Percentiles rank a stretch among this genome's conserved stretches.
These are phyloP conservation scores for Pichia rugopelliculosa DNA, from an alignment of 805 yeast genomes.

Conservation along the genomic window DNA sequence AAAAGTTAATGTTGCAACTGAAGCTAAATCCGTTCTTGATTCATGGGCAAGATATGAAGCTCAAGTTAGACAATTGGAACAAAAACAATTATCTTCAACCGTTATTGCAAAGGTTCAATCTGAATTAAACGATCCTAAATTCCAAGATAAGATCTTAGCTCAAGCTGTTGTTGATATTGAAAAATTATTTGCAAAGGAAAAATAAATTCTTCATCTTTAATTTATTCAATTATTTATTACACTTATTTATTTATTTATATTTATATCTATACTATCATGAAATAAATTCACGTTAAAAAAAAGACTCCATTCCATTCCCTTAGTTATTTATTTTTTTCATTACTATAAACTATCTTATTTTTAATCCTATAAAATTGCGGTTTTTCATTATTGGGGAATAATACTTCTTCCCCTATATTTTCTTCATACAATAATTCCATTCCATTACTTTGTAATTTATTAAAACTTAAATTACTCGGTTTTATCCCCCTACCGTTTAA, in stretches of 20 bases:
- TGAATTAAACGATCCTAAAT: conserved; percentile 77
- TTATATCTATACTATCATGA: conserved; percentile 1
- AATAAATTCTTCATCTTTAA: conserved; percentile 10
- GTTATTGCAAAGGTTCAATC: conserved; percentile 85
- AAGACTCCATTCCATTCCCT: too few relatives aligned
- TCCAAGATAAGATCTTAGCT: conserved; percentile 86
- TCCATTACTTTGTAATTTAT: neutral
- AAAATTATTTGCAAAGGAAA: conserved; percentile 53
- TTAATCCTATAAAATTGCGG: conserved; percentile 40
- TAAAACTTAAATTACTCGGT: neutral
- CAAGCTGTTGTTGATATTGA: conserved; percentile 93
- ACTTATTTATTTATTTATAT: conserved; percentile 8
- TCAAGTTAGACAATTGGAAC: conserved; percentile 93
- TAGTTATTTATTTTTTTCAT: too few relatives aligned
- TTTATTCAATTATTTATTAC: conserved; percentile 1
- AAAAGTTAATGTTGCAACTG: conserved; percentile 74
- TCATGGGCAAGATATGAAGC: conserved; percentile 99
- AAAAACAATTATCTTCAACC: conserved; percentile 78
- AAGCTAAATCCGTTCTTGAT: conserved; percentile 93
- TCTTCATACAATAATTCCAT: neutral
- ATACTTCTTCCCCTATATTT: neutral
- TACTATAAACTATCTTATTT: neutral
- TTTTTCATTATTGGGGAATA: conserved; percentile 33
- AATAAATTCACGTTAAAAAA: conserved; percentile 3
- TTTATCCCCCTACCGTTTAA: neutral